Evolutionary conservation across 257 asterid species (phyloP).

Genomic region (Jacaranda mimosifolia): DNA sequence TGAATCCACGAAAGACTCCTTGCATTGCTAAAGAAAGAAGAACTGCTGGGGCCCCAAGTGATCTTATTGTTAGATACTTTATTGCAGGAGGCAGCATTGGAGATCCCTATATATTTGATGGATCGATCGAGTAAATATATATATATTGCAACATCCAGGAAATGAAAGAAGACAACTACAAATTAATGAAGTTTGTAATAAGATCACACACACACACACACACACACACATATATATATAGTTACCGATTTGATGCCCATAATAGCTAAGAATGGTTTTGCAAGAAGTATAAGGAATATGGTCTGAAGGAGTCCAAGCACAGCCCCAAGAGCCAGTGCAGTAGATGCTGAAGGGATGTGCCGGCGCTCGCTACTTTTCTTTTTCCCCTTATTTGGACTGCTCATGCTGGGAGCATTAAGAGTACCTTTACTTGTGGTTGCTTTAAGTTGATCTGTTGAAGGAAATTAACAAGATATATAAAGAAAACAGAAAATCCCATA

Average conservation of each 20-base stretch:
- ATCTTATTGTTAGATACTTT: slow-evolving; percentile 75
- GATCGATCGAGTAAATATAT: no score
- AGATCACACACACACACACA: no score
- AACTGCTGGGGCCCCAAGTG: slow-evolving; percentile 96
- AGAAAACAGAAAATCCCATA: no score
- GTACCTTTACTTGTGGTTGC: not conserved
- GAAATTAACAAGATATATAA: not conserved
- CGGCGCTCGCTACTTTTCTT: slow-evolving; percentile 46
- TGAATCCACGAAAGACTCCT: slow-evolving; percentile 93
- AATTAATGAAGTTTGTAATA: no score
- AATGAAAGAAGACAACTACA: no score
- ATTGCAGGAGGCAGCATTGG: slow-evolving; percentile 80
- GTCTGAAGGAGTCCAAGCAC: slow-evolving; percentile 84
- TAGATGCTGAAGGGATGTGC: slow-evolving; percentile 88
- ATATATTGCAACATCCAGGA: no score
- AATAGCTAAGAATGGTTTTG: slow-evolving; percentile 63
- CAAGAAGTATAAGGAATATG: slow-evolving; percentile 65
- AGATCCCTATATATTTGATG: slow-evolving; percentile 60
- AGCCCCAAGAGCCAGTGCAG: slow-evolving; percentile 76
- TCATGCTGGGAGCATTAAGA: slow-evolving; percentile 5
- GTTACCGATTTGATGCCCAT: slow-evolving; percentile 93
- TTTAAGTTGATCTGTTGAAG: slow-evolving; percentile 29
- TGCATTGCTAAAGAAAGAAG: slow-evolving; percentile 96
- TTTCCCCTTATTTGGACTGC: slow-evolving; percentile 23
- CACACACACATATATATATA: not conserved